Percentiles rank a stretch among this genome's conserved stretches.
phyloP scores from a whole-genome alignment of 495 filamentous ascomycete species.

The Beverwykella pulmonaria region DNA sequence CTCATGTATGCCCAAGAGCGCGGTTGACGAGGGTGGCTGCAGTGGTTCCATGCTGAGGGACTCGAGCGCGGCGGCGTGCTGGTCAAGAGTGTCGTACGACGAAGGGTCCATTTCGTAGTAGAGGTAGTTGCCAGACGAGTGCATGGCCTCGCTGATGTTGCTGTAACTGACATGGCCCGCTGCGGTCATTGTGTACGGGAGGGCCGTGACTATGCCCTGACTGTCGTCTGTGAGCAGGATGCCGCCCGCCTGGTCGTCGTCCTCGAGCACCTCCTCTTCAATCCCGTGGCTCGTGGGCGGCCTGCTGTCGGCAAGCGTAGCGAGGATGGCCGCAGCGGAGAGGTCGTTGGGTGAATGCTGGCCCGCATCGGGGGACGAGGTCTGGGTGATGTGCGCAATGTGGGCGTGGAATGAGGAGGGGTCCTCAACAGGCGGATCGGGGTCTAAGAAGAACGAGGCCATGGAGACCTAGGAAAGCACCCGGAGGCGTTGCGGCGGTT shows the following conservation, averaged over 20 bases:
- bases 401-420: background rate
- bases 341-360: slow-evolving; percentile 12
- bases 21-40: background rate
- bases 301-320: slow-evolving; percentile 27
- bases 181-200: slow-evolving; percentile 1
- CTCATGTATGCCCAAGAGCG: background rate
- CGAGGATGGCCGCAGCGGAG: slow-evolving; percentile 23
- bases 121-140: background rate
- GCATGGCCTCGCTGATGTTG: background rate
- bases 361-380: background rate
- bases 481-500: background rate
- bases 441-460: no score
- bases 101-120: background rate
- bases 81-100: background rate
- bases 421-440: background rate
- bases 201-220: background rate
- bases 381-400: background rate
- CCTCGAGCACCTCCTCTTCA: background rate
- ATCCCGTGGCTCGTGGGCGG: slow-evolving; percentile 27
- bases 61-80: slow-evolving; percentile 13
- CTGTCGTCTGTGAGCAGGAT: slow-evolving; percentile 19
- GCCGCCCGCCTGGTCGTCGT: slow-evolving; percentile 18
- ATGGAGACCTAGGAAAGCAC: no score
- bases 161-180: background rate
- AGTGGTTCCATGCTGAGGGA: slow-evolving; percentile 17